These are phyloP conservation scores for Nemania bipapillata DNA, from an alignment of 2,329 filamentous ascomycete genomes.

Conservation along the genomic window DNA sequence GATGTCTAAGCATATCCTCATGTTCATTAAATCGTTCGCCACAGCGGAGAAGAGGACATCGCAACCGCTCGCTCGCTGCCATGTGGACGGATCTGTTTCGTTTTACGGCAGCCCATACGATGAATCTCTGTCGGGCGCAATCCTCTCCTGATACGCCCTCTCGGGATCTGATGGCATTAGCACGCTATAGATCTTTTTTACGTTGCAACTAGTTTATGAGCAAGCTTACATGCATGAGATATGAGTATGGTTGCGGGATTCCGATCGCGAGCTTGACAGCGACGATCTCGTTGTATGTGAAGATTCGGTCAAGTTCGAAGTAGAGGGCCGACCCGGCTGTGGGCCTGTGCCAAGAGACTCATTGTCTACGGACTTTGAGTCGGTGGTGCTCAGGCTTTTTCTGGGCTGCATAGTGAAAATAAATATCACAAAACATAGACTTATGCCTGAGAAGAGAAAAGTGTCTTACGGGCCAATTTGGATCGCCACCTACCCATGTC, in stretches of 20 bases:
- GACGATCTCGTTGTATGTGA: conserved; percentile 43
- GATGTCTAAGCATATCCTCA: conserved; percentile 65
- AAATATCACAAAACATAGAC: conserved; percentile 36
- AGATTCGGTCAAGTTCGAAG: conserved; percentile 31
- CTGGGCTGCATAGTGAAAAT: conserved; percentile 45
- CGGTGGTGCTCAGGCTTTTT: conserved; percentile 44
- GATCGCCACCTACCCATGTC: conserved; percentile 50
- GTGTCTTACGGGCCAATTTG: conserved; percentile 43
- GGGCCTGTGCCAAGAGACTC: conserved; percentile 42
- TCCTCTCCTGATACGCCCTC: conserved; percentile 58
- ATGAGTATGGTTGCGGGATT: conserved; percentile 39
- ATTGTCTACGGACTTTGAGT: conserved; percentile 42
- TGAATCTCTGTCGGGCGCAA: conserved; percentile 65
- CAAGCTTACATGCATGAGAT: conserved; percentile 51
- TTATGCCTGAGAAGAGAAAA: conserved; percentile 43
- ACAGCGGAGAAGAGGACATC: conserved; percentile 65
- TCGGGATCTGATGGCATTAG: conserved; percentile 55
- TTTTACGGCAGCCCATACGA: conserved; percentile 67
- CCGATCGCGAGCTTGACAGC: conserved; percentile 45
- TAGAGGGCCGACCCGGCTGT: conserved; percentile 43
- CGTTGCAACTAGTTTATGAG: conserved; percentile 36
- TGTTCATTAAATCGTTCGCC: conserved; percentile 62
- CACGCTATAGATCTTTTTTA: conserved; percentile 20
- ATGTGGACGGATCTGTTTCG: conserved; percentile 63
- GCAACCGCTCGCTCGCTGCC: conserved; percentile 60